Evolutionary conservation across 106 monocot species (phyloP).

Genomic region (Allium fistulosum): DNA sequence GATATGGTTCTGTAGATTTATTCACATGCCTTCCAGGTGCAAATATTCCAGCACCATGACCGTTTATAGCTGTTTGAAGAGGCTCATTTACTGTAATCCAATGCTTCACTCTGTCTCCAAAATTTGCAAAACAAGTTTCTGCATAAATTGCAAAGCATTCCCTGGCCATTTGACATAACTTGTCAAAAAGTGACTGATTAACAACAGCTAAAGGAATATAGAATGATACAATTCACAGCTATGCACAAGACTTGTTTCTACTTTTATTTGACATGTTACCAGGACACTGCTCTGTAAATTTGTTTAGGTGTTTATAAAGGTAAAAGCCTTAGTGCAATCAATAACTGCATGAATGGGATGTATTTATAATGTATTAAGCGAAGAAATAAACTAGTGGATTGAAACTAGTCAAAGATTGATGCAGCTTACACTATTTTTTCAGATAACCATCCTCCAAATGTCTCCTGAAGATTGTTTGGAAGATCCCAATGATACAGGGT

Average conservation of each 20-base stretch:
- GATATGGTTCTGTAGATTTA: constrained; percentile 41
- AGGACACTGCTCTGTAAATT: too few relatives aligned
- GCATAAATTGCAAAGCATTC: constrained; percentile 90
- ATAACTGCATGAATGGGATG: too few relatives aligned
- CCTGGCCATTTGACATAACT: constrained; percentile 38
- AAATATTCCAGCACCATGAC: constrained; percentile 75
- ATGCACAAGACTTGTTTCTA: too few relatives aligned
- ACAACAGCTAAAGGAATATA: too few relatives aligned
- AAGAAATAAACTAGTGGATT: too few relatives aligned
- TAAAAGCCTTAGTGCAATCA: too few relatives aligned
- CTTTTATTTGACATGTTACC: too few relatives aligned
- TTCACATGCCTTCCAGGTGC: constrained; percentile 65
- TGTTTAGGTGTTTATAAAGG: too few relatives aligned
- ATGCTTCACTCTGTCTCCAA: constrained; percentile 96
- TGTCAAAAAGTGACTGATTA: background rate
- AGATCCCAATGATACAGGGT: constrained; percentile 99
- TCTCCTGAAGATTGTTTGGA: constrained; percentile 62
- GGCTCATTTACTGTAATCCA: constrained; percentile 99
- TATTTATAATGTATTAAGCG: too few relatives aligned
- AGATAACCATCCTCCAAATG: constrained; percentile 76
- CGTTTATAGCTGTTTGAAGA: constrained; percentile 90
- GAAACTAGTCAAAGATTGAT: background rate
- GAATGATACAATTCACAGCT: too few relatives aligned
- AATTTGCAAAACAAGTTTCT: constrained; percentile 87
- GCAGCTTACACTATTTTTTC: constrained; percentile 76